phyloP scores from a whole-genome alignment of 2,329 filamentous ascomycete genomes.

The Pseudogymnoascus sp. region DNA sequence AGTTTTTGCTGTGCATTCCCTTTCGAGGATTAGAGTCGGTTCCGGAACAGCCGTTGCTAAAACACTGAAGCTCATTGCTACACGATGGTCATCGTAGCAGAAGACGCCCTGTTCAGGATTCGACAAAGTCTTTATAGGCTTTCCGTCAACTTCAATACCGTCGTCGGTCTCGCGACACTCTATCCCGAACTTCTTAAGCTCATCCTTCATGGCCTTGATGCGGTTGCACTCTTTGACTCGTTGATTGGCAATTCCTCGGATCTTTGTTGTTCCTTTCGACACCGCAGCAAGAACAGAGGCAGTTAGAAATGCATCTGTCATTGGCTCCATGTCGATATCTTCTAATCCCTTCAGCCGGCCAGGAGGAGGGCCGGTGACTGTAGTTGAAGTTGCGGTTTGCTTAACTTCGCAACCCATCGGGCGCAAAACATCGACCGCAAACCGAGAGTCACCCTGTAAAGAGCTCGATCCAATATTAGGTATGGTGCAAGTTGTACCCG shows the following conservation, averaged over 20 bases:
- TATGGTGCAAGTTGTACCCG: constrained; percentile 89
- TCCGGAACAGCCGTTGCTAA: constrained; percentile 65
- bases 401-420: constrained; percentile 92
- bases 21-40: constrained; percentile 73
- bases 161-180: constrained; percentile 82
- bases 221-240: constrained; percentile 97
- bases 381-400: constrained; percentile 80
- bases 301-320: constrained; percentile 97
- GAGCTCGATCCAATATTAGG: constrained; percentile 93
- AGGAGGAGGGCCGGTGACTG: constrained; percentile 76
- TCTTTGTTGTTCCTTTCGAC: constrained; percentile 73
- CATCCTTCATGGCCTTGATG: constrained; percentile 89
- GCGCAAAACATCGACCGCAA: constrained; percentile 79
- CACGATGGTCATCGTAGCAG: constrained; percentile 96
- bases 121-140: constrained; percentile 39
- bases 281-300: constrained; percentile 90
- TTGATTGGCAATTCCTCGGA: constrained; percentile 94
- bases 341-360: constrained; percentile 68
- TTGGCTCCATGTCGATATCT: constrained; percentile 95
- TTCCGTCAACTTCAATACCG: constrained; percentile 70
- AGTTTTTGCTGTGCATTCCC: constrained; percentile 92
- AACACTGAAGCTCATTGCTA: constrained; percentile 98
- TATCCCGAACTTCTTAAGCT: constrained; percentile 90
- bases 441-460: constrained; percentile 88
- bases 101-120: constrained; percentile 63